Evolutionary conservation across 257 asterid genomes (phyloP).

Genomic region (Solanum chiquidenum): DNA sequence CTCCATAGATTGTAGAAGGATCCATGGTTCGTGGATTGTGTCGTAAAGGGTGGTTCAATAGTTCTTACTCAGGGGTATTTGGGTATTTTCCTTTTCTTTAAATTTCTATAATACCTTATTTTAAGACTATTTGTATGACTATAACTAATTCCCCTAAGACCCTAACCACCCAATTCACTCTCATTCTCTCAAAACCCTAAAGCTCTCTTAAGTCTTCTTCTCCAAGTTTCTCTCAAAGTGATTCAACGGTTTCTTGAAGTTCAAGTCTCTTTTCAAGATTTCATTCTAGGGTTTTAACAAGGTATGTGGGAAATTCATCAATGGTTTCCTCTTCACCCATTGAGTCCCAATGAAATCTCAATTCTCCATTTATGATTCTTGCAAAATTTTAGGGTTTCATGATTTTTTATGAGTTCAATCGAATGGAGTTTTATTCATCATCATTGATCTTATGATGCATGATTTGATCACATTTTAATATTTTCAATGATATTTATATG

Average conservation of each 20-base stretch:
- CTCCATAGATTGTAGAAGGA: too few species aligned
- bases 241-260: neutral
- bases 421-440: neutral
- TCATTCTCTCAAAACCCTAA: neutral
- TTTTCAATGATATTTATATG: neutral
- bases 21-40: too few species aligned
- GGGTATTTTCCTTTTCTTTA: neutral
- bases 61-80: neutral
- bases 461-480: neutral
- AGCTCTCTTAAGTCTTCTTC: too few species aligned
- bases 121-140: too few species aligned
- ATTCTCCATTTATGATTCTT: neutral
- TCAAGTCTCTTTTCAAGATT: neutral
- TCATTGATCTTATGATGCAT: neutral
- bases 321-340: neutral
- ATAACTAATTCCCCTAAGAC: neutral
- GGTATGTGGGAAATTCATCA: neutral
- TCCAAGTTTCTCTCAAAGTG: neutral
- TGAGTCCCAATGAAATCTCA: neutral
- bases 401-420: neutral
- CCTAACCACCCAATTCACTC: neutral
- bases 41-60: neutral
- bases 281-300: neutral
- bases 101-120: neutral
- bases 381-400: neutral